Evolutionary conservation across 768 basidiomycete species (phyloP).

Genomic region (Mycena vulgaris): DNA sequence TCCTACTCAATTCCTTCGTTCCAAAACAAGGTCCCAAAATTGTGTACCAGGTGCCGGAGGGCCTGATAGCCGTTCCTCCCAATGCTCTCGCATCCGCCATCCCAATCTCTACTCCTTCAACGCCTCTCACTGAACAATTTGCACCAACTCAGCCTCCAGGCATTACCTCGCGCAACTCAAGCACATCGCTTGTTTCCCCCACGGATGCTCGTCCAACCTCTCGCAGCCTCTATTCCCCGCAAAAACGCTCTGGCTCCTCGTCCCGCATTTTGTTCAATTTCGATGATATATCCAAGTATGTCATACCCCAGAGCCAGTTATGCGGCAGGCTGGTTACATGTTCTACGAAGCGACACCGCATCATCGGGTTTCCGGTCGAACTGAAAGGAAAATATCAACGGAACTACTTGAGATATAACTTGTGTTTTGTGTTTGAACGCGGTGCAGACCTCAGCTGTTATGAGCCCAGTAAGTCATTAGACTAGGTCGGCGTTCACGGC

Average conservation of each 20-base stretch:
- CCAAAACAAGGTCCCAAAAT: constrained; percentile 95
- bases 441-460: constrained; percentile 94
- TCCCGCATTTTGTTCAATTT: constrained; percentile 85
- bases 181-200: constrained; percentile 65
- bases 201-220: constrained; percentile 60
- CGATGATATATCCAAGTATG: constrained; percentile 92
- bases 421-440: constrained; percentile 97
- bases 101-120: constrained; percentile 57
- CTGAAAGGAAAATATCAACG: constrained; percentile 84
- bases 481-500: neutral
- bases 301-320: constrained; percentile 89
- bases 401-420: constrained; percentile 93
- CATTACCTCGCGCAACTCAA: constrained; percentile 66
- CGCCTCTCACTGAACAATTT: constrained; percentile 43
- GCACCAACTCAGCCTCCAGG: constrained; percentile 43
- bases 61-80: constrained; percentile 74
- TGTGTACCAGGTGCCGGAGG: constrained; percentile 95
- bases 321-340: constrained; percentile 93
- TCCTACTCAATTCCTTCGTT: no score
- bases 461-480: constrained; percentile 71
- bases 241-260: constrained; percentile 65
- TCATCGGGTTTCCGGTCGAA: constrained; percentile 93
- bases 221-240: constrained; percentile 60
- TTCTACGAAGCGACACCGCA: constrained; percentile 83
- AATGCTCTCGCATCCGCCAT: constrained; percentile 37